Evolutionary conservation across 805 yeast species (phyloP).

Genomic region (Ogataea pilisensis): DNA sequence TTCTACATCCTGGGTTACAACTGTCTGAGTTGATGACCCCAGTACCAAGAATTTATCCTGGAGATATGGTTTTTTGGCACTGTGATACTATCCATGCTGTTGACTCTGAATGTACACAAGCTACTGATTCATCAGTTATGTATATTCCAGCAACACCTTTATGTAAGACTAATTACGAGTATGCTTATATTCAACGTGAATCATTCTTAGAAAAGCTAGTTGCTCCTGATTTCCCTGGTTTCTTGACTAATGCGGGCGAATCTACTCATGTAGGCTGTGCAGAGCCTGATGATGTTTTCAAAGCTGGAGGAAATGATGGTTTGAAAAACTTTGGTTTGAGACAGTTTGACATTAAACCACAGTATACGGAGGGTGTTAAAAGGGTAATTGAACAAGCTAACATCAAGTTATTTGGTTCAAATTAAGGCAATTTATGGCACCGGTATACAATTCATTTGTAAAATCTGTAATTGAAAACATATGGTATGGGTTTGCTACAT

Average conservation of each 20-base stretch:
- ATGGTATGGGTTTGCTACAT: no score
- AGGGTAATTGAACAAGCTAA: slow-evolving; percentile 9
- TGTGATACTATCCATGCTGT: slow-evolving; percentile 39
- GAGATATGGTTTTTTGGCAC: slow-evolving; percentile 38
- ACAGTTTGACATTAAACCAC: slow-evolving; percentile 10
- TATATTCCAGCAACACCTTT: slow-evolving; percentile 37
- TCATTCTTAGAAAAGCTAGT: slow-evolving; percentile 20
- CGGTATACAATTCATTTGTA: no score
- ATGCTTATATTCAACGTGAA: slow-evolving; percentile 22
- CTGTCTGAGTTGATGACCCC: slow-evolving; percentile 31
- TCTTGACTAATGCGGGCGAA: slow-evolving; percentile 22
- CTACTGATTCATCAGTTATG: slow-evolving; percentile 35
- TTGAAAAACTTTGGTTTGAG: slow-evolving; percentile 20
- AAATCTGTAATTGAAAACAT: no score
- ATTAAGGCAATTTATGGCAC: neutral
- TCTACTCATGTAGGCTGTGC: slow-evolving; percentile 23
- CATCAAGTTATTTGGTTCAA: slow-evolving; percentile 2
- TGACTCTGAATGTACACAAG: slow-evolving; percentile 34
- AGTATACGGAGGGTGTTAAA: slow-evolving; percentile 11
- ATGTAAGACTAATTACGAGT: slow-evolving; percentile 10
- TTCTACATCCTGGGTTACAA: slow-evolving; percentile 34
- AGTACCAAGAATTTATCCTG: slow-evolving; percentile 37
- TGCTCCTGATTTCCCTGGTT: slow-evolving; percentile 29
- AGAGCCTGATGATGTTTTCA: slow-evolving; percentile 16
- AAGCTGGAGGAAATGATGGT: slow-evolving; percentile 18